phyloP scores from a whole-genome alignment of 1,139 yeast species.

The Pichia sp. region DNA sequence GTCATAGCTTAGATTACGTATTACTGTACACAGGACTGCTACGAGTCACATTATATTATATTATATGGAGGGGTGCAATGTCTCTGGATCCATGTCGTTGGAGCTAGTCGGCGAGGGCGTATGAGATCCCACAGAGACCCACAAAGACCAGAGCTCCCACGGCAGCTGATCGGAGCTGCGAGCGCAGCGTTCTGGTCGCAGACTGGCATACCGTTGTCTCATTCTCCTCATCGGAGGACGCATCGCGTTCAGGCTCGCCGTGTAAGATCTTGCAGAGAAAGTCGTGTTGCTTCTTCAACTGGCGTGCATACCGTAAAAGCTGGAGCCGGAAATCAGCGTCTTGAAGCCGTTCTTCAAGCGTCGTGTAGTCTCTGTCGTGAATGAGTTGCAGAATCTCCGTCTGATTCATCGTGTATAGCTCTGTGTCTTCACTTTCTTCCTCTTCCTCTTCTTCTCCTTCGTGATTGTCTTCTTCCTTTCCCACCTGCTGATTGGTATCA shows the following conservation, averaged over 20 bases:
- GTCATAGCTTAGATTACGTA: no score
- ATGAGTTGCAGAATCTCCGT: not conserved
- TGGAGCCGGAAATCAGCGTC: conserved; percentile 7
- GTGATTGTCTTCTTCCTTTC: not conserved
- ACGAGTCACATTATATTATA: no score
- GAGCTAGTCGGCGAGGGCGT: conserved; percentile 8
- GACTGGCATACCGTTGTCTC: no score
- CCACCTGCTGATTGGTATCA: not conserved
- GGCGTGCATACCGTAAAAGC: conserved; percentile 4
- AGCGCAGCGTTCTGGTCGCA: no score
- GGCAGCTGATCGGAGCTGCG: not conserved
- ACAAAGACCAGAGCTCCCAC: conserved; percentile 1
- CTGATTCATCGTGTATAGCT: not conserved
- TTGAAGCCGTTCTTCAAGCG: not conserved
- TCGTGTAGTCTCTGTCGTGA: not conserved
- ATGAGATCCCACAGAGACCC: conserved; percentile 7
- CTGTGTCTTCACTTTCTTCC: not conserved
- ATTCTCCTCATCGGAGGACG: no score
- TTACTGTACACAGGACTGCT: no score
- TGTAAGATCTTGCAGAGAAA: conserved; percentile 1
- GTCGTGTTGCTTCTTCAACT: conserved; percentile 3
- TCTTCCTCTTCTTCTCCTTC: not conserved
- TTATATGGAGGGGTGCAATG: no score
- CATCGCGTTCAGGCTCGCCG: not conserved
- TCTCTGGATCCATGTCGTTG: no score